phyloP scores from a whole-genome alignment of 768 basidiomycete genomes.

The Lactarius pseudohatsudake region DNA sequence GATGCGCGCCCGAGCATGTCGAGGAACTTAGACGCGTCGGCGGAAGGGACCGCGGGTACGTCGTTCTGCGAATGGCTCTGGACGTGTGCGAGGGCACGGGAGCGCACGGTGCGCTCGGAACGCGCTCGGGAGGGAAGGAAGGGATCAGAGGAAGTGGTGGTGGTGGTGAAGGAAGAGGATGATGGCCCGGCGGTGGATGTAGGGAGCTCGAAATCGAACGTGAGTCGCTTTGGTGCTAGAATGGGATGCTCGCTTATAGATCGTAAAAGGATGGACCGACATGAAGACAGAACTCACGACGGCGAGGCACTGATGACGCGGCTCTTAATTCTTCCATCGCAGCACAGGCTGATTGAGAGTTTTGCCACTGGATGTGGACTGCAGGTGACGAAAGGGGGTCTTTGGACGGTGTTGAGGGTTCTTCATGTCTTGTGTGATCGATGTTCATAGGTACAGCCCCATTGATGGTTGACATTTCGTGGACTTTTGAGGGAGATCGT shows the following conservation, averaged over 20 bases:
- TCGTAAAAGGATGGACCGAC: neutral
- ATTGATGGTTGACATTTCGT: slow-evolving; percentile 22
- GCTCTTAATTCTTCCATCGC: slow-evolving; percentile 22
- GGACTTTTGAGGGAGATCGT: neutral
- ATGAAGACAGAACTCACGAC: slow-evolving; percentile 7
- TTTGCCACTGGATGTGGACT: slow-evolving; percentile 25
- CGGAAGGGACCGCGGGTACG: slow-evolving; percentile 1
- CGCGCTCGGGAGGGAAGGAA: slow-evolving; percentile 10
- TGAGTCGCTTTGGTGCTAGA: slow-evolving; percentile 19
- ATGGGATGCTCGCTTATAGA: neutral
- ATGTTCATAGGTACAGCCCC: slow-evolving; percentile 9
- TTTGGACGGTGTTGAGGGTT: slow-evolving; percentile 18
- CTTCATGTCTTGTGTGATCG: neutral
- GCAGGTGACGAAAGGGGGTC: slow-evolving; percentile 15
- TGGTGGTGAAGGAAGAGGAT: neutral
- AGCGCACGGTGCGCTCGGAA: neutral
- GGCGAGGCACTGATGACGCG: slow-evolving; percentile 17
- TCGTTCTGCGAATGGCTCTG: slow-evolving; percentile 19
- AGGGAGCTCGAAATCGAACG: slow-evolving; percentile 24
- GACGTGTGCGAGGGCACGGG: slow-evolving; percentile 2
- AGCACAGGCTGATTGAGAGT: slow-evolving; percentile 24
- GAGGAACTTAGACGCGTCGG: slow-evolving; percentile 17
- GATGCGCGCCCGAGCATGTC: slow-evolving; percentile 24
- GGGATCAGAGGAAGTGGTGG: neutral
- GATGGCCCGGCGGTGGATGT: slow-evolving; percentile 9